Evolutionary conservation across 345 rosid species (phyloP).

Genomic region (Rhizophora apiculata): DNA sequence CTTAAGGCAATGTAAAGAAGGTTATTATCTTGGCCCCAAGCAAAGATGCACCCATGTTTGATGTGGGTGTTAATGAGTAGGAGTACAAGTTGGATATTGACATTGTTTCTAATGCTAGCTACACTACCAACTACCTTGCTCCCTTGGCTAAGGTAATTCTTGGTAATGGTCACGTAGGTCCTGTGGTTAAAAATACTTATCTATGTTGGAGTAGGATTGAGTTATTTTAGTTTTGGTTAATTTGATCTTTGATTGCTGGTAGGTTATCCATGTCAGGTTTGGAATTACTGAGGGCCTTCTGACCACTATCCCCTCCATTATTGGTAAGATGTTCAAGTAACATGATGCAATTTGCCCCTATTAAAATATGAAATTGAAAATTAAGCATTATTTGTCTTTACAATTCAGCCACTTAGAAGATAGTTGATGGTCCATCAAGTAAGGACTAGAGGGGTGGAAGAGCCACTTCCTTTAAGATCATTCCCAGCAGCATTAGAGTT

Average conservation of each 20-base stretch:
- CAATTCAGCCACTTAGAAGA: too few relatives aligned
- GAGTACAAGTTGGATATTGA: slow-evolving; percentile 70
- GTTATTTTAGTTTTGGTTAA: background rate
- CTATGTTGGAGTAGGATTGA: background rate
- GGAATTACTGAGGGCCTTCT: slow-evolving; percentile 82
- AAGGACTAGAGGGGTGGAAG: slow-evolving; percentile 52
- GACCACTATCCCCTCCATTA: slow-evolving; percentile 81
- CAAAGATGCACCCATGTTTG: slow-evolving; percentile 96
- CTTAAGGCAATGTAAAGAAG: slow-evolving; percentile 90
- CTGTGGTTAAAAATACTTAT: too few relatives aligned
- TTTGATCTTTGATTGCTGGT: background rate
- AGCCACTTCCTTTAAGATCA: slow-evolving; percentile 79
- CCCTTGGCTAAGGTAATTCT: slow-evolving; percentile 72
- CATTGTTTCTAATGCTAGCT: slow-evolving; percentile 87
- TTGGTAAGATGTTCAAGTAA: slow-evolving; percentile 35
- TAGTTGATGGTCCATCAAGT: too few relatives aligned
- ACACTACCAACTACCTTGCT: slow-evolving; percentile 95
- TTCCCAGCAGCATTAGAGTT: slow-evolving; percentile 78
- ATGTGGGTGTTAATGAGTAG: slow-evolving; percentile 80
- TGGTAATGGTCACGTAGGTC: too few relatives aligned
- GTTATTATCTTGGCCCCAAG: slow-evolving; percentile 86
- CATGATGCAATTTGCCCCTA: background rate
- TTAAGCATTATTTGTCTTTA: too few relatives aligned
- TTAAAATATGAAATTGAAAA: background rate
- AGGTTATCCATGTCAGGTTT: slow-evolving; percentile 67